Base-by-base conservation (phyloP, 768 basidiomycete genomes). In the Auricularia heimuer region DNA sequence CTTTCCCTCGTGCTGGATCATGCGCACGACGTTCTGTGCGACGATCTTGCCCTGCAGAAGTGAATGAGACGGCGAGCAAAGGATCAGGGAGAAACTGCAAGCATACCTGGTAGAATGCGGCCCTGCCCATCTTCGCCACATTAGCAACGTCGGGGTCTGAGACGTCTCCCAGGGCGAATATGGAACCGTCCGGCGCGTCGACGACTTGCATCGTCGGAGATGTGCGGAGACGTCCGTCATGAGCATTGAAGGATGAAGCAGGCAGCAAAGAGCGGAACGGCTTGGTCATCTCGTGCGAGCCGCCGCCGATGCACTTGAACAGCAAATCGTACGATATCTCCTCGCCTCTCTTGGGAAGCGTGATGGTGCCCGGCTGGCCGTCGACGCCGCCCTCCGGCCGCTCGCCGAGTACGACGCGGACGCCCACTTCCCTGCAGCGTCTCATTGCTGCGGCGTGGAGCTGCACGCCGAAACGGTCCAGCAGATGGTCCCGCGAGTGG, bases 61-160 rank as follows among this genome's bases (percentile, higher is more conserved):
- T 42, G 39, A 42, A 14, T 8, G 39, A 42, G 39, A 14, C 8
- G 1, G 12, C 39, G 12, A 14, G 12, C 8, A 42, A 7, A 42
- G 39, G 7, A 7, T 2, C 39, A 8, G 39, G 39, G 29, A 29
- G 29, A 29, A 29, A 1, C 29, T 42, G 39, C 39, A 14, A 7
- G 12, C 39, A 14, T 14, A 42, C 39, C 39, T 42, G 39, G 39
- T 42, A 42, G 39, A 42, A 42, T 14, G 39, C 12, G 1, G 39
- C 39, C 10, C 47, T 4, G 47, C 64, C 69, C 3, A 69, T 65
- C n/a, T 67, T 24, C 1, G 54, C 86, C 12, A 86, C 85, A 29
- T 82, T 79, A 29, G 83, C 80, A 0, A 85, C 86, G 4, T 85
- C 85, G 65, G 84, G 84, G 70, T 87, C 84, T 0, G 85, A 85